Percentiles rank a stretch among this genome's conserved stretches.
phyloP scores from a whole-genome alignment of 2,329 filamentous ascomycete species.

The Aspergillus fumigatus region DNA sequence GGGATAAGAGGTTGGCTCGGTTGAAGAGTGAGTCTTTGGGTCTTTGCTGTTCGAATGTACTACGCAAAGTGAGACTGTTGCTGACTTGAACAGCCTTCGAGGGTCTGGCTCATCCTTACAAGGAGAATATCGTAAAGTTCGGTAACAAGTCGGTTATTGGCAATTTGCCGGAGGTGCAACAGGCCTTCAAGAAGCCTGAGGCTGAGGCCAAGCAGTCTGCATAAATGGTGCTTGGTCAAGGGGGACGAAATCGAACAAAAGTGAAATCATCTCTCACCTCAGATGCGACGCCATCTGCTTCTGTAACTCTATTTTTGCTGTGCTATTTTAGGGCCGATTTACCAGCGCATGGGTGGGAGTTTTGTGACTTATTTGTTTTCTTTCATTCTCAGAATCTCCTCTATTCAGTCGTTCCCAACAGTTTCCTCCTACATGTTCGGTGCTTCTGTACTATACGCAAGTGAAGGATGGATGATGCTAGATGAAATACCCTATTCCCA shows the following conservation, averaged over 20 bases:
- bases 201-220: conserved; percentile 16
- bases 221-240: conserved; percentile 7
- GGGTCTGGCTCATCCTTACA: conserved; percentile 85
- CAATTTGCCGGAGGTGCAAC: conserved; percentile 31
- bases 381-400: conserved; percentile 2
- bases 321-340: conserved; percentile 26
- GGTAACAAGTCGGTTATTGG: conserved; percentile 49
- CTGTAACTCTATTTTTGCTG: conserved; percentile 27
- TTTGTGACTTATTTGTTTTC: conserved; percentile 3
- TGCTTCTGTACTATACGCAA: conserved; percentile 10
- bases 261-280: neutral
- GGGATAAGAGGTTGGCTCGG: conserved; percentile 79
- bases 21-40: conserved; percentile 61
- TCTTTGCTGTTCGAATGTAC: neutral
- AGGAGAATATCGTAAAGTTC: conserved; percentile 76
- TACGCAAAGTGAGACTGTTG: neutral
- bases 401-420: conserved; percentile 1
- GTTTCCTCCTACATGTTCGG: conserved; percentile 1
- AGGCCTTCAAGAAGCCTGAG: conserved; percentile 31
- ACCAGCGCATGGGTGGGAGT: conserved; percentile 41
- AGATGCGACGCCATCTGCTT: conserved; percentile 3
- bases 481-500: conserved; percentile 19
- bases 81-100: conserved; percentile 65
- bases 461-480: neutral
- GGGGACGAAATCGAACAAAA: neutral